phyloP scores from a whole-genome alignment of 2,329 filamentous ascomycete species.

The Cordyceps tenuipes region DNA sequence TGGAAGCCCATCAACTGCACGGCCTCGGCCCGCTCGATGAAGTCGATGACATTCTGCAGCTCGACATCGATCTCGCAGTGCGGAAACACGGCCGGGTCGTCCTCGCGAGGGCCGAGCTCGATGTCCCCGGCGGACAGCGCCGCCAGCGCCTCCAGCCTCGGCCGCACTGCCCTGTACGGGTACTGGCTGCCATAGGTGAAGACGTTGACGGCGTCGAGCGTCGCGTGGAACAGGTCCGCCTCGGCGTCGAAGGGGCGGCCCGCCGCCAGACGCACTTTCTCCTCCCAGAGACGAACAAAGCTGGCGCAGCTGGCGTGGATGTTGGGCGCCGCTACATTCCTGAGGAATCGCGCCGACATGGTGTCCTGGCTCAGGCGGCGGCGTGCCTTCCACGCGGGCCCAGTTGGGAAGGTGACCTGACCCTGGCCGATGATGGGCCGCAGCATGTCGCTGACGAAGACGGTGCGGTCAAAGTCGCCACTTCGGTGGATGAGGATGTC shows the following conservation, averaged over 20 bases:
- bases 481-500: constrained; percentile 34
- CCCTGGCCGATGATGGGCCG: not conserved
- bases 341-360: constrained; percentile 30
- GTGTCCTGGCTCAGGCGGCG: constrained; percentile 29
- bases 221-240: constrained; percentile 22
- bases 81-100: not conserved
- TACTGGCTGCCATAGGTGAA: constrained; percentile 20
- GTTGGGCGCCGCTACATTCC: constrained; percentile 24
- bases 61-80: not conserved
- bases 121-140: not conserved
- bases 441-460: constrained; percentile 18
- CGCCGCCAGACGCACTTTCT: constrained; percentile 22
- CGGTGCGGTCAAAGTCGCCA: constrained; percentile 35
- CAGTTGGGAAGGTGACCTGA: constrained; percentile 18
- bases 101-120: not conserved
- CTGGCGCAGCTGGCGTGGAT: constrained; percentile 23
- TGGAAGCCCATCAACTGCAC: not conserved
- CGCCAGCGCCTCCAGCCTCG: not conserved
- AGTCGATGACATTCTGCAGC: not conserved
- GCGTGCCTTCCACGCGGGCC: constrained; percentile 24
- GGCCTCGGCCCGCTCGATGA: not conserved
- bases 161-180: not conserved
- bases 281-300: constrained; percentile 25
- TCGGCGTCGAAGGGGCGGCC: constrained; percentile 19
- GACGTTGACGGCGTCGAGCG: constrained; percentile 24